Percentiles rank a stretch among this genome's conserved stretches.
Conservation (phyloP, 495 filamentous ascomycete species). For the Articulospora tetracladia region DNA sequence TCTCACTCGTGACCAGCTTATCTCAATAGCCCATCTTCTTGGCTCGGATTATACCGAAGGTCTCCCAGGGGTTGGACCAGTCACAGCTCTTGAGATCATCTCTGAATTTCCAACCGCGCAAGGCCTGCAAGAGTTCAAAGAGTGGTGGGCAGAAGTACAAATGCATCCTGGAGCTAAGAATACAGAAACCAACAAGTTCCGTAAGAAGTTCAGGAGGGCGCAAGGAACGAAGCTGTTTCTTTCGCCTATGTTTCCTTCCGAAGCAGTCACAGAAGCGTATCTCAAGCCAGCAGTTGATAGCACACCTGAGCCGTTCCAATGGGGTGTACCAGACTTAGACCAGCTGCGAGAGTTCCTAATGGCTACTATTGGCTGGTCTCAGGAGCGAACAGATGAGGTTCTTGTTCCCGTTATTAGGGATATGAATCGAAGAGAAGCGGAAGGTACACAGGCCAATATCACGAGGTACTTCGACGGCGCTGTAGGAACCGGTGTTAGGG, state of each 20-base stretch:
- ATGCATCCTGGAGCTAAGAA: slow-evolving; percentile 43
- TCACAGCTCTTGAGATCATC: slow-evolving; percentile 87
- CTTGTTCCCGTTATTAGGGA: slow-evolving; percentile 91
- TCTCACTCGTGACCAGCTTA: slow-evolving; percentile 76
- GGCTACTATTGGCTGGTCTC: slow-evolving; percentile 88
- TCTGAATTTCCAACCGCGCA: slow-evolving; percentile 67
- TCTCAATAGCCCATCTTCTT: slow-evolving; percentile 81
- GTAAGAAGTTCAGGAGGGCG: slow-evolving; percentile 73
- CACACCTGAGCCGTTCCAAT: slow-evolving; percentile 76
- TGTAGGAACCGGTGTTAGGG: slow-evolving; percentile 49
- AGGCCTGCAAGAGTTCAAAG: slow-evolving; percentile 64
- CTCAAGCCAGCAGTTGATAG: slow-evolving; percentile 78
- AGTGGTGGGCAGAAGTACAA: slow-evolving; percentile 86
- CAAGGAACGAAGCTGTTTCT: slow-evolving; percentile 82
- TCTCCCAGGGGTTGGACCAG: slow-evolving; percentile 82
- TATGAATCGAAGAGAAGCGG: slow-evolving; percentile 80
- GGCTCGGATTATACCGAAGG: slow-evolving; percentile 95
- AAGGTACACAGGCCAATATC: slow-evolving; percentile 94
- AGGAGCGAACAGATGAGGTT: slow-evolving; percentile 89
- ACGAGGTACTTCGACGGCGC: slow-evolving; percentile 75
- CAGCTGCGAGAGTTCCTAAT: slow-evolving; percentile 82
- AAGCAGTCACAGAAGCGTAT: slow-evolving; percentile 76
- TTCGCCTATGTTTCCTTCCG: slow-evolving; percentile 70
- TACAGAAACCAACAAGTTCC: slow-evolving; percentile 57
- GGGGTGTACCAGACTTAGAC: slow-evolving; percentile 92